phyloP scores from a whole-genome alignment of 148 eudicot species.

The Arbutus unedo region DNA sequence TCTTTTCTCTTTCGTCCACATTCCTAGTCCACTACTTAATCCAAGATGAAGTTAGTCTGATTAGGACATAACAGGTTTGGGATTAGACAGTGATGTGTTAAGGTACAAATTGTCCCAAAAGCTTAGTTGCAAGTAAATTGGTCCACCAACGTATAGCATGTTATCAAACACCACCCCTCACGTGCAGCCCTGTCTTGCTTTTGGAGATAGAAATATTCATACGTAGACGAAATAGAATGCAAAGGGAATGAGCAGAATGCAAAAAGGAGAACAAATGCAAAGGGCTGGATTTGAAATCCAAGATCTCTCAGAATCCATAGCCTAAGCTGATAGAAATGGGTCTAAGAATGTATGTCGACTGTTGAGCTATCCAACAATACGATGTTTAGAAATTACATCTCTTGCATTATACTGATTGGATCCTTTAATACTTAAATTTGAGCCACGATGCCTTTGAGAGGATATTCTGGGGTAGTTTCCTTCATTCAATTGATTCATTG shows the following conservation, averaged over 20 bases:
- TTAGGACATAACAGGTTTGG: not conserved
- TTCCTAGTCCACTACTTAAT: not conserved
- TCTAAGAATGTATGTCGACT: not conserved
- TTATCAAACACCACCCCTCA: not conserved
- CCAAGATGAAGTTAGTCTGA: not conserved
- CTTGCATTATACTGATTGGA: not conserved
- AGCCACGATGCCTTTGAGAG: not conserved
- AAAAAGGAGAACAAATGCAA: not conserved
- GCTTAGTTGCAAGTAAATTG: not conserved
- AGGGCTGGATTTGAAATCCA: not conserved
- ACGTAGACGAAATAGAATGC: not conserved
- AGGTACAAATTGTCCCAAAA: not conserved
- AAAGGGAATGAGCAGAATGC: not conserved
- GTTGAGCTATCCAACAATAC: not conserved
- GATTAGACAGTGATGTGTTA: not conserved
- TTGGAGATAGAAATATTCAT: not conserved
- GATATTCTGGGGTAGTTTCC: not conserved
- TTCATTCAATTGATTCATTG: not conserved
- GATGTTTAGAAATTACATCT: not conserved
- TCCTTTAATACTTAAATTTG: not conserved
- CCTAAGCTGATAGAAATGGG: not conserved
- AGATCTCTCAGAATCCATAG: not conserved
- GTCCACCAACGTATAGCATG: not conserved
- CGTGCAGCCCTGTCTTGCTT: not conserved
- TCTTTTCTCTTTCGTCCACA: not conserved